Conservation (phyloP, 306 rosid genomes). For the Dryas drummondii region DNA sequence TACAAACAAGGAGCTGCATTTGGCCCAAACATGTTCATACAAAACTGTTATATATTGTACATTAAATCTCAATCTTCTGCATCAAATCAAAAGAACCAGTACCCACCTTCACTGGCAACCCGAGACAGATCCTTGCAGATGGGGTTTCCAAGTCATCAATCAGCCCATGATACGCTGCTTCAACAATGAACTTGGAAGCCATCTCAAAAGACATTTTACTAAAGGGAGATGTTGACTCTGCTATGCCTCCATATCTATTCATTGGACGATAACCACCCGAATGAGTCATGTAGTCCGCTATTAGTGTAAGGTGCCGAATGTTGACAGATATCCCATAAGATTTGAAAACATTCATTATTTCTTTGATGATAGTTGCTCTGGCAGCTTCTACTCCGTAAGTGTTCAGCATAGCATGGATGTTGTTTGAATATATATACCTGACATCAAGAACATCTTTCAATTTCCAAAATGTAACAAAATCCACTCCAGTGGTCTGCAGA, state of each 20-base stretch:
- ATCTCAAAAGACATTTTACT: conserved; percentile 83
- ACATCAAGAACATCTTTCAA: conserved; percentile 64
- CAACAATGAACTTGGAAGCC: conserved; percentile 76
- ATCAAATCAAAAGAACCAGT: conserved; percentile 79
- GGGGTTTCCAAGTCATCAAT: conserved; percentile 80
- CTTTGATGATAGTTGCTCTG: conserved; percentile 81
- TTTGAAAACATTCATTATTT: conserved; percentile 71
- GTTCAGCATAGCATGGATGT: conserved; percentile 59
- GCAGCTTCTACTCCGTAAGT: conserved; percentile 91
- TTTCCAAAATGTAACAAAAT: conserved; percentile 68
- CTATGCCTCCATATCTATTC: conserved; percentile 63
- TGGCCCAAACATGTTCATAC: background rate
- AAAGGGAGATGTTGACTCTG: conserved; percentile 72
- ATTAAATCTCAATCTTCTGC: conserved; percentile 56
- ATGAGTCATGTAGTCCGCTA: conserved; percentile 84
- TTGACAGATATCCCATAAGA: conserved; percentile 81
- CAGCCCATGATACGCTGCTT: conserved; percentile 75
- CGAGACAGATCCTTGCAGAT: conserved; percentile 85
- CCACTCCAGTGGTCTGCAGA: conserved; percentile 73
- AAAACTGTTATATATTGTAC: background rate
- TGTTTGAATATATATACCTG: conserved; percentile 71
- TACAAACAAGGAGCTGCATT: background rate
- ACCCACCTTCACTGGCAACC: conserved; percentile 81
- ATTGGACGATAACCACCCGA: conserved; percentile 71
- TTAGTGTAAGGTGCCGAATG: conserved; percentile 75